A percentile compares a stretch with the other conserved stretches of the same genome.
Evolutionary conservation across 140 eudicot species (phyloP).

Genomic region (Oenanthe javanica): DNA sequence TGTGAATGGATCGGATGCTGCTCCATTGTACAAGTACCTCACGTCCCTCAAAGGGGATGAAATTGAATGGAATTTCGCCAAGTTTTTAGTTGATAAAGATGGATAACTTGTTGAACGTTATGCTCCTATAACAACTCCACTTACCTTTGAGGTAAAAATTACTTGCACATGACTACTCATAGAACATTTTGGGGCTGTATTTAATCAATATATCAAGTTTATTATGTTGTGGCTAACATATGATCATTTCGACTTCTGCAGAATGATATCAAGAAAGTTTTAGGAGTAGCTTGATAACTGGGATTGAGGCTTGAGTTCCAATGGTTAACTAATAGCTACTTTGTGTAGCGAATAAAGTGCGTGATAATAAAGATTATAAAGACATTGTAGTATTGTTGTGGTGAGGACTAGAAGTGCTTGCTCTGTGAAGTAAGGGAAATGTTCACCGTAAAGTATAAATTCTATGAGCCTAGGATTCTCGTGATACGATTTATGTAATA

Average conservation of each 20-base stretch:
- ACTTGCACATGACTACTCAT: neutral
- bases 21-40: slow-evolving; percentile 51
- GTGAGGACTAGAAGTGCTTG: neutral
- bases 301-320: neutral
- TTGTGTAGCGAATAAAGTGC: neutral
- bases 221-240: neutral
- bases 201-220: neutral
- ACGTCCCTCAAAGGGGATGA: slow-evolving; percentile 33
- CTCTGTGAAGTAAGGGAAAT: neutral
- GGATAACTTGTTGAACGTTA: slow-evolving; percentile 35
- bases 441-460: neutral
- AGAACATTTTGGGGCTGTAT: neutral
- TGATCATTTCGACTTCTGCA: slow-evolving; percentile 4
- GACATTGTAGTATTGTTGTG: neutral
- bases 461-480: neutral
- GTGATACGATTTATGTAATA: neutral
- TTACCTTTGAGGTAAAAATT: slow-evolving; percentile 36
- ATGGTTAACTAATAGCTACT: neutral
- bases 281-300: slow-evolving; percentile 7
- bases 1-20: slow-evolving; percentile 40
- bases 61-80: slow-evolving; percentile 59
- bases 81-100: slow-evolving; percentile 39
- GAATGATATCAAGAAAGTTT: slow-evolving; percentile 37
- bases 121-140: slow-evolving; percentile 45
- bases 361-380: neutral